Conservation (phyloP, 2,329 filamentous ascomycete species). For the Ophiostoma sp. region DNA sequence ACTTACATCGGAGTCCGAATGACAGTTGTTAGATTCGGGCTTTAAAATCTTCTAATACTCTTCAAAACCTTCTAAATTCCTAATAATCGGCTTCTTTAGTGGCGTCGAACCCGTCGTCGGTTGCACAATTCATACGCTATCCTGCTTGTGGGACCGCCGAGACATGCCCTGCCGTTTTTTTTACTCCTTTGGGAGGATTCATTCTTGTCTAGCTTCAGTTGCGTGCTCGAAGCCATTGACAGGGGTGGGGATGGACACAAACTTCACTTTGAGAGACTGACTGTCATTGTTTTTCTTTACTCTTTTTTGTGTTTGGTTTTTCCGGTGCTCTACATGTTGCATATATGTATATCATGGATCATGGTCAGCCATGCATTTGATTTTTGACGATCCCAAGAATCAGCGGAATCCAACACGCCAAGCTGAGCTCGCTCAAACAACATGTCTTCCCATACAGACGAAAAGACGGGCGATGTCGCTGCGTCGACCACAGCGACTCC, state of each 20-base stretch:
- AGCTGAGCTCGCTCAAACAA: not conserved
- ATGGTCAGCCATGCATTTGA: not conserved
- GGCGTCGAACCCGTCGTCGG: not conserved
- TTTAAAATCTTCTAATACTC: not conserved
- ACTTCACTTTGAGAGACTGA: not conserved
- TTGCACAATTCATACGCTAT: not conserved
- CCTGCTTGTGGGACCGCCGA: not conserved
- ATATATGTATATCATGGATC: not conserved
- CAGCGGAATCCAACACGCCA: not conserved
- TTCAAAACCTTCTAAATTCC: too few species aligned
- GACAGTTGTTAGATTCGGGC: not conserved
- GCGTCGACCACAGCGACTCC: not conserved
- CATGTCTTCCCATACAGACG: not conserved
- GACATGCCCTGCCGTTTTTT: not conserved
- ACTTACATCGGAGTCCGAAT: not conserved
- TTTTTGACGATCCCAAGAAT: not conserved
- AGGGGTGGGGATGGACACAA: not conserved
- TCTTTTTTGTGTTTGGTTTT: not conserved
- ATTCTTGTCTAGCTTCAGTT: not conserved
- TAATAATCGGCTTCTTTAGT: not conserved
- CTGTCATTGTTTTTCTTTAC: not conserved
- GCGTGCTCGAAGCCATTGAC: not conserved
- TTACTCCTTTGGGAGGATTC: not conserved
- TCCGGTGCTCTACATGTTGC: too few species aligned
- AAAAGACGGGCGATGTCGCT: not conserved